Percentiles rank a stretch among this genome's conserved stretches.
Conservation (phyloP, 2,329 filamentous ascomycete genomes). For the Coniochaeta sp. region DNA sequence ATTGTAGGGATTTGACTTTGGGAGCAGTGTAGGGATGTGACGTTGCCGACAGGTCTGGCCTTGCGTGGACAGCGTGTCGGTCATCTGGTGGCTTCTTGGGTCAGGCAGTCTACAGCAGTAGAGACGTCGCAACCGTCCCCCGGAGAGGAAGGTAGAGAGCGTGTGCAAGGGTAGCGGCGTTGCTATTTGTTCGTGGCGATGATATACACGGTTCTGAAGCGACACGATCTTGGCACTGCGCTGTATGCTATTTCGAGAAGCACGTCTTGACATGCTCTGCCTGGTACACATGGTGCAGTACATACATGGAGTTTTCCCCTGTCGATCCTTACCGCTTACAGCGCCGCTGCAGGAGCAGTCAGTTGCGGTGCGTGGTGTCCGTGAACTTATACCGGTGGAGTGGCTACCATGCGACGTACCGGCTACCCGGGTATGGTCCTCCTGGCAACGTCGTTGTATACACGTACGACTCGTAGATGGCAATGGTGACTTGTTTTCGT, state of each 20-base stretch:
- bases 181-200: neutral
- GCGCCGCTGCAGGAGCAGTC: neutral
- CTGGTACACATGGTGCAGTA: too few species aligned
- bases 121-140: neutral
- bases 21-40: slow-evolving; percentile 49
- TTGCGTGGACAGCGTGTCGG: neutral
- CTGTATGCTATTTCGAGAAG: neutral
- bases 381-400: too few species aligned
- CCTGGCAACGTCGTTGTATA: too few species aligned
- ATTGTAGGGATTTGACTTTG: slow-evolving; percentile 37
- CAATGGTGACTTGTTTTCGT: too few species aligned
- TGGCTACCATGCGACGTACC: too few species aligned
- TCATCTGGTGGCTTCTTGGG: neutral
- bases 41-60: neutral
- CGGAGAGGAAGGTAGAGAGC: neutral
- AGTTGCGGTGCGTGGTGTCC: too few species aligned
- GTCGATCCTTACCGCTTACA: neutral
- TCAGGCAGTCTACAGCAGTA: neutral
- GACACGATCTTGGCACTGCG: neutral
- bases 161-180: neutral
- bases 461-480: too few species aligned
- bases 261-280: neutral
- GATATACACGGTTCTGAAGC: neutral
- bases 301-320: neutral
- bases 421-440: neutral